Evolutionary conservation across 2,329 filamentous ascomycete species (phyloP), one percentile per base, ranked within the genome.

Genomic region (Neonectria hederae): DNA sequence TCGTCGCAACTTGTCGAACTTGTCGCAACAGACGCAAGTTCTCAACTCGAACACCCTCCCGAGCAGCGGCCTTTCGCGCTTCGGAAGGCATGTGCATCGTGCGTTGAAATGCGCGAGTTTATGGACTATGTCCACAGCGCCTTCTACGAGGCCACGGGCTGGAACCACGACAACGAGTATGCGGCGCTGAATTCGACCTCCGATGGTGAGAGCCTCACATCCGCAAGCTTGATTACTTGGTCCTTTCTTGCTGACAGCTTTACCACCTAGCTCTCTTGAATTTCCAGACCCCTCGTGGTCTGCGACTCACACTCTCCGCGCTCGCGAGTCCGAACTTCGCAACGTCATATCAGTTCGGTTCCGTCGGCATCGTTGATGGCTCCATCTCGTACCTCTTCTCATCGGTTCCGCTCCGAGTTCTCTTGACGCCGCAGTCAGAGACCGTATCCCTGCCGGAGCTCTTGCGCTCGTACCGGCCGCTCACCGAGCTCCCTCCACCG

Each of bases 341-440:
- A 24, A 97, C 94, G 17, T 95, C 94, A 40, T 99, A 99, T 80
- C 92, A 93, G 45, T 87, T 99, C 48, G 93, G 94, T 65, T 97
- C 91, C 45, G 87, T 97, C 17, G 96, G 95, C 64, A 86, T 97
- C 38, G 94, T 99, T 55, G 95, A 98, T 81, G 96, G 96, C 77
- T 97, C 94, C n/a, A 87, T 99, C 62, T 97, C 94, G 14, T 99
- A 98, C 80, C 88, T 99, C 58, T 98, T 97, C 83, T 97, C 94
- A 53, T 97, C 93, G 3, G 85, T 96, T 9, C 90, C 93, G 13
- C 86, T 98, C 61, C 82, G 84, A 42, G 84, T 90, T 55, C 81
- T 87, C 81, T 68, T 93, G 84, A 78, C 84, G 11, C 88, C 86
- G 11, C 87, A 89, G 78, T 97, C 93, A 72, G 89, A 90, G 52